Percentiles rank a stretch among this genome's conserved stretches.
Evolutionary conservation across 2,329 filamentous ascomycete species (phyloP).

Genomic region (Paecilomyces sp.): DNA sequence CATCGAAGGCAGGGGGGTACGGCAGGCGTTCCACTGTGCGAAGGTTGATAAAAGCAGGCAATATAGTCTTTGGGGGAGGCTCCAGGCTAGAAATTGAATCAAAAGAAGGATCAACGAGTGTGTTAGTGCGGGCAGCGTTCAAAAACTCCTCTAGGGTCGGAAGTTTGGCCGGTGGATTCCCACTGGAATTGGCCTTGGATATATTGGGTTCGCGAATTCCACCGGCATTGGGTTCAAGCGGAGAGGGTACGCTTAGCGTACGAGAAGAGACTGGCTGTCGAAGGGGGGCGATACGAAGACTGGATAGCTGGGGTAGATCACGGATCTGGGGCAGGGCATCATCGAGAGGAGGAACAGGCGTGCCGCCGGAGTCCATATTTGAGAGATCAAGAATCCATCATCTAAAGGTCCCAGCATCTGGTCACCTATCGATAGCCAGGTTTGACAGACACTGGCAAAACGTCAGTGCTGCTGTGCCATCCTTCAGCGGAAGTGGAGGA

Average conservation of each 20-base stretch:
- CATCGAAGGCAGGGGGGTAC: slow-evolving; percentile 33
- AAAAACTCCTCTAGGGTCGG: slow-evolving; percentile 28
- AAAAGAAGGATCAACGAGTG: slow-evolving; percentile 20
- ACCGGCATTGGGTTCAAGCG: slow-evolving; percentile 38
- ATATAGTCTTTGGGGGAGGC: slow-evolving; percentile 31
- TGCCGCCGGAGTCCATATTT: slow-evolving; percentile 24
- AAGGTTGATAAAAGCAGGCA: slow-evolving; percentile 42
- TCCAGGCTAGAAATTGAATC: slow-evolving; percentile 26
- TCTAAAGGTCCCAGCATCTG: background rate
- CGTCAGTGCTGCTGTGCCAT: background rate
- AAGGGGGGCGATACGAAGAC: slow-evolving; percentile 41
- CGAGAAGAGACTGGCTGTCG: slow-evolving; percentile 39
- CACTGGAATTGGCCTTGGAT: slow-evolving; percentile 18
- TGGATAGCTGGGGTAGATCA: slow-evolving; percentile 34
- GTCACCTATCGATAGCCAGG: background rate
- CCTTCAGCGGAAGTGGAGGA: background rate
- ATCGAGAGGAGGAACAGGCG: slow-evolving; percentile 28
- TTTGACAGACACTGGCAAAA: background rate
- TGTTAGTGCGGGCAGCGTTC: slow-evolving; percentile 29
- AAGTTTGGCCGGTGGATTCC: slow-evolving; percentile 28
- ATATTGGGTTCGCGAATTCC: slow-evolving; percentile 24
- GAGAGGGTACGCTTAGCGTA: slow-evolving; percentile 33
- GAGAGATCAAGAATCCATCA: slow-evolving; percentile 8
- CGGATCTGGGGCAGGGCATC: slow-evolving; percentile 32
- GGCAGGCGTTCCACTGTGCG: slow-evolving; percentile 39